A percentile compares a stretch with the other conserved stretches of the same genome.
These are phyloP conservation scores for Boechera retrofracta DNA, from an alignment of 345 rosid genomes.

Conservation along the genomic window DNA sequence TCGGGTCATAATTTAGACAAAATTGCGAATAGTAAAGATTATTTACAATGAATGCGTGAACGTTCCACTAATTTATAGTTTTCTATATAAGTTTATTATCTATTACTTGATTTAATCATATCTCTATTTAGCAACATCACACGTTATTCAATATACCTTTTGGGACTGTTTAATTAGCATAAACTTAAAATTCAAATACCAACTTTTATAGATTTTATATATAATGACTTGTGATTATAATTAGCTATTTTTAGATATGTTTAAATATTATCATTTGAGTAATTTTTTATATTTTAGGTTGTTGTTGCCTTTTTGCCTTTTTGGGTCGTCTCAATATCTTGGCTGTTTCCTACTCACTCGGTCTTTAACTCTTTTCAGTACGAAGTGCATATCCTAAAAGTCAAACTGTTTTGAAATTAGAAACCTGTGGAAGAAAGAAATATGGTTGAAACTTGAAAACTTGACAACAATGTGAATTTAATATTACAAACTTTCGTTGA, in stretches of 20 bases:
- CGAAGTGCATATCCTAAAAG: conserved; percentile 32
- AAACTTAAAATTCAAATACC: no score
- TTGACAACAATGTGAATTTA: conserved; percentile 42
- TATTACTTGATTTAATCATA: conserved; percentile 26
- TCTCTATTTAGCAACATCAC: conserved; percentile 33
- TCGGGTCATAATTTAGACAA: conserved; percentile 12
- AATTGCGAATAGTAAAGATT: conserved; percentile 15
- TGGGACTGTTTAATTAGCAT: conserved; percentile 1
- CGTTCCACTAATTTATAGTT: conserved; percentile 14
- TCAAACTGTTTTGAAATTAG: conserved; percentile 42
- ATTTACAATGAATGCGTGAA: conserved; percentile 26
- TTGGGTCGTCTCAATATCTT: conserved; percentile 19
- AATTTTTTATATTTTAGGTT: background rate
- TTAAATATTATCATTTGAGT: background rate
- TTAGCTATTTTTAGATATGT: background rate
- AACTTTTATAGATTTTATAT: background rate
- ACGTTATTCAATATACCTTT: conserved; percentile 36
- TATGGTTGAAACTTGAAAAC: conserved; percentile 44
- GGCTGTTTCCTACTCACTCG: conserved; percentile 22
- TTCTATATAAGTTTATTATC: conserved; percentile 20
- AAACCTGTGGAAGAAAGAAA: conserved; percentile 27
- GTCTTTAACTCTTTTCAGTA: background rate
- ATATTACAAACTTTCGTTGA: conserved; percentile 12
- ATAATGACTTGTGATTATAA: background rate
- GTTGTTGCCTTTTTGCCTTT: background rate